Conservation (phyloP, 163 green algal genomes). For the Volvox carteri region DNA sequence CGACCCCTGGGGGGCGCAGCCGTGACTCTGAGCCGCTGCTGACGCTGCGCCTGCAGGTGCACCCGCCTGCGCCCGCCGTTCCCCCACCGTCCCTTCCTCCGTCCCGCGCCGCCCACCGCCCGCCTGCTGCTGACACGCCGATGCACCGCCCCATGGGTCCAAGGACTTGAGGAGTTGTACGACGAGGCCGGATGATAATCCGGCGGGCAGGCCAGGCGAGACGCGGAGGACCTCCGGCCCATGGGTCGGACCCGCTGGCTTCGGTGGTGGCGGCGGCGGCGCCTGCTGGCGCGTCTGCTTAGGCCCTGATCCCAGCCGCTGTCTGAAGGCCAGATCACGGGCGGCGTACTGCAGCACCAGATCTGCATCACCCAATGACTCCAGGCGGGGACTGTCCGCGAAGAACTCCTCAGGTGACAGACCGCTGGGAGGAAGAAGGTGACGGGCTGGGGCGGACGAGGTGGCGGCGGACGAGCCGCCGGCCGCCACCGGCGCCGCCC, state of each 20-base stretch:
- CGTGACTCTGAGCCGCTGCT: no score
- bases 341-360: not conserved
- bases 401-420: slow-evolving; percentile 10
- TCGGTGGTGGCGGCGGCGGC: not conserved
- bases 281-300: not conserved
- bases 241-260: not conserved
- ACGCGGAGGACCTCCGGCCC: not conserved
- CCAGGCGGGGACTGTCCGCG: not conserved
- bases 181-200: not conserved
- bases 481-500: not conserved
- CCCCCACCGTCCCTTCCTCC: no score
- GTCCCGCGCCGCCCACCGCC: no score
- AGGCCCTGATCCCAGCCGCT: not conserved
- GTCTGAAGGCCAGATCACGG: no score
- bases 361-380: not conserved
- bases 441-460: not conserved
- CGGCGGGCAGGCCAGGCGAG: not conserved
- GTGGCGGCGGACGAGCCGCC: not conserved
- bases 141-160: no score
- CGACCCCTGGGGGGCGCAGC: no score
- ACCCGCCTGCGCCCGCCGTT: no score
- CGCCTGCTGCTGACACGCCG: no score
- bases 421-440: not conserved
- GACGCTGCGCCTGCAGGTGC: no score
- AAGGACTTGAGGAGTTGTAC: not conserved